Evolutionary conservation across 2,329 filamentous ascomycete genomes (phyloP).

Genomic region (Fusarium buharicum): DNA sequence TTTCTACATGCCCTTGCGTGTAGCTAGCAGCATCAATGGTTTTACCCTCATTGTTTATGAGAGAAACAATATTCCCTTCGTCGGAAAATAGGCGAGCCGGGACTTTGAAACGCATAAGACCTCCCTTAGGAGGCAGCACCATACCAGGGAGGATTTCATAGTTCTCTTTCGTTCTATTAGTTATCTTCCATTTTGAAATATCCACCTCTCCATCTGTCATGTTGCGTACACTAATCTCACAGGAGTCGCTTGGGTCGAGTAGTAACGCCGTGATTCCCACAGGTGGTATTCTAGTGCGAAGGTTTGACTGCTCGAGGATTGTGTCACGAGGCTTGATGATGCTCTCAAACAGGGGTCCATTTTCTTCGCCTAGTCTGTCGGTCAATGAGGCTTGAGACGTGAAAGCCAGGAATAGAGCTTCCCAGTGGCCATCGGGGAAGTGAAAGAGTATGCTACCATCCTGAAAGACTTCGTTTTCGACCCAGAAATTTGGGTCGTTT

Average conservation of each 20-base stretch:
- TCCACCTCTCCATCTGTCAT: not conserved
- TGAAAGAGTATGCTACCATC: slow-evolving; percentile 24
- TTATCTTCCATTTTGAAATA: not conserved
- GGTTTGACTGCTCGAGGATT: not conserved
- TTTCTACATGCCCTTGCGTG: not conserved
- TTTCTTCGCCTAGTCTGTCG: not conserved
- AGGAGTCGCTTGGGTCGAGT: not conserved
- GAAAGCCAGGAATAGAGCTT: slow-evolving; percentile 25
- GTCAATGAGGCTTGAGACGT: slow-evolving; percentile 5
- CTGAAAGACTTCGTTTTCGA: slow-evolving; percentile 10
- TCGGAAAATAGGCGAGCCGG: not conserved
- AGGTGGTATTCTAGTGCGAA: not conserved
- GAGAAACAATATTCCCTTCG: not conserved
- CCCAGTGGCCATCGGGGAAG: slow-evolving; percentile 20
- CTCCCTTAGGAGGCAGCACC: not conserved
- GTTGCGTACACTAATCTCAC: not conserved
- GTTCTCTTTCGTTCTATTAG: not conserved
- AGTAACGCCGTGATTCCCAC: not conserved
- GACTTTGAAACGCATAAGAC: not conserved
- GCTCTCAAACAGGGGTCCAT: not conserved
- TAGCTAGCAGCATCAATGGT: not conserved
- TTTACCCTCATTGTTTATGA: not conserved
- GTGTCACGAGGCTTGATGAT: not conserved
- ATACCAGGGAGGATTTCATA: not conserved
- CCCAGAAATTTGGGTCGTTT: not conserved